phyloP scores from a whole-genome alignment of 2,329 filamentous ascomycete species.

The Sclerotinia spermophila region DNA sequence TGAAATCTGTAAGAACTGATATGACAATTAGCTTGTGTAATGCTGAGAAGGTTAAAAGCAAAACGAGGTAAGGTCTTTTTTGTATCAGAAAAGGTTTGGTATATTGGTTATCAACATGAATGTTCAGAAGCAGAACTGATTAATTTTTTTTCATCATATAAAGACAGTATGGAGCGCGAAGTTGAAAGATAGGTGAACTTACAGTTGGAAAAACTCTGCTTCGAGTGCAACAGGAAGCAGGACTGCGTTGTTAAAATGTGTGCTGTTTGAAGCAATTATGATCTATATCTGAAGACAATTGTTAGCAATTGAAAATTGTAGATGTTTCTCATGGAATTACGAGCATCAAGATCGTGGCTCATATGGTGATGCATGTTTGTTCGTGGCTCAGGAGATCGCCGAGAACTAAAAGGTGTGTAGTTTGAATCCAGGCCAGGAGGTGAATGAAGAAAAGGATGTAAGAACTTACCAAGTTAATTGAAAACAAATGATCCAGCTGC shows the following conservation, averaged over 20 bases:
- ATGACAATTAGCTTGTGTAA: slow-evolving; percentile 12
- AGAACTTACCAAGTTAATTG: slow-evolving; percentile 24
- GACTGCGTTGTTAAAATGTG: background rate
- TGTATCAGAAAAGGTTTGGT: slow-evolving; percentile 60
- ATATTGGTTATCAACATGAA: slow-evolving; percentile 59
- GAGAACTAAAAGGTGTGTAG: slow-evolving; percentile 29
- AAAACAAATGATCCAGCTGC: background rate
- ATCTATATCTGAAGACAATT: background rate
- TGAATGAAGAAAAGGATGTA: slow-evolving; percentile 21
- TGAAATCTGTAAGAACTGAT: background rate
- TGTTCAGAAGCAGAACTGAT: slow-evolving; percentile 76
- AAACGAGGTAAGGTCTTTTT: slow-evolving; percentile 24
- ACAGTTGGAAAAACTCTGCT: background rate
- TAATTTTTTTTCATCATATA: slow-evolving; percentile 62
- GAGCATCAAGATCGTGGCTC: slow-evolving; percentile 43
- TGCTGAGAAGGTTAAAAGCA: background rate
- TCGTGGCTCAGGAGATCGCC: slow-evolving; percentile 39
- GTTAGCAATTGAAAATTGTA: slow-evolving; percentile 25
- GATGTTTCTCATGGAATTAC: slow-evolving; percentile 18
- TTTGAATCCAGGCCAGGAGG: slow-evolving; percentile 13
- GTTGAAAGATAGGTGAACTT: slow-evolving; percentile 5
- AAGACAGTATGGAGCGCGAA: slow-evolving; percentile 24
- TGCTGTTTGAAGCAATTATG: background rate
- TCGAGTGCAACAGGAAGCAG: background rate
- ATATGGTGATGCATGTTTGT: slow-evolving; percentile 75